phyloP scores from a whole-genome alignment of 176 grass and related monocot genomes.

The Aegilops tauschii region DNA sequence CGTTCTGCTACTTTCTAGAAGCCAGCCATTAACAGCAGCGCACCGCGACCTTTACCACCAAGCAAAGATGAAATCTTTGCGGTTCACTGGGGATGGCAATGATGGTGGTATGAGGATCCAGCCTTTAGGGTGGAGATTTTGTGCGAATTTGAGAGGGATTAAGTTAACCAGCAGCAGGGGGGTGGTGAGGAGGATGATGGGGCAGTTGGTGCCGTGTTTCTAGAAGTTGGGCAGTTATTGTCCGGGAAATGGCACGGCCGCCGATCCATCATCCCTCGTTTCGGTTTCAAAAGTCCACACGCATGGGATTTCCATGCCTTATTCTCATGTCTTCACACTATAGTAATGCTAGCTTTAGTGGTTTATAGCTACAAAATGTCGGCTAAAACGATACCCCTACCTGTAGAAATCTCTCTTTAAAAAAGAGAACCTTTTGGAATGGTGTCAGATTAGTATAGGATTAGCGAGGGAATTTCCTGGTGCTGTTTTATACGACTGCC shows the following conservation, averaged over 20 bases:
- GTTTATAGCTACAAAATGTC: neutral
- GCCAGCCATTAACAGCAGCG: neutral
- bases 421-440: neutral
- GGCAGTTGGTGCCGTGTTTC: slow-evolving; percentile 23
- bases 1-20: neutral
- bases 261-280: neutral
- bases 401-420: neutral
- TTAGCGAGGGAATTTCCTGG: neutral
- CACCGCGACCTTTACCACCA: neutral
- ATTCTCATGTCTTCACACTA: neutral
- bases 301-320: neutral
- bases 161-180: neutral
- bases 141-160: slow-evolving; percentile 5
- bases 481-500: neutral
- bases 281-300: neutral
- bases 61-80: slow-evolving; percentile 7
- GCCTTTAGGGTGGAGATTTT: neutral
- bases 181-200: neutral
- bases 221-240: slow-evolving; percentile 11
- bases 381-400: neutral
- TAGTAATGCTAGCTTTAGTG: neutral
- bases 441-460: neutral
- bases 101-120: slow-evolving; percentile 4
- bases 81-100: neutral
- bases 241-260: neutral